Base-by-base conservation (phyloP, 495 filamentous ascomycete genomes). In the Pseudomonodictys pantanalensis region DNA sequence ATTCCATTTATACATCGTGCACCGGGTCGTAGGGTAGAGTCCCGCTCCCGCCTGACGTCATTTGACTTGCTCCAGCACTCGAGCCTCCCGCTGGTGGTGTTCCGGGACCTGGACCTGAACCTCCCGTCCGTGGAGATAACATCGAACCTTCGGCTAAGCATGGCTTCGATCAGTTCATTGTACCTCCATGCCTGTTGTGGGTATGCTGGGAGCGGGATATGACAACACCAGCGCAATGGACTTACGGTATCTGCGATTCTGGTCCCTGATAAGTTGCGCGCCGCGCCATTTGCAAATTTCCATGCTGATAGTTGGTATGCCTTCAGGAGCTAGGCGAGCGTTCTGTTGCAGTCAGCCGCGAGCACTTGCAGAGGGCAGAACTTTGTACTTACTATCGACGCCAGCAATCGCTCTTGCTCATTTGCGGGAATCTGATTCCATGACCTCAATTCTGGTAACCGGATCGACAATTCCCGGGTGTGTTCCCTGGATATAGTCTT, bases 111-210 rank as follows among this genome's bases (percentile, higher is more conserved):
- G n/a, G n/a, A n/a, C n/a, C n/a, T n/a, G n/a, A n/a, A 11, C 28
- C 17, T 29, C n/a, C 33, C 29, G 53, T 44, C 29, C 60, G 45
- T 33, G 23, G 4, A 44, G n/a, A n/a, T n/a, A 64, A 43, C 61
- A 64, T 64, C 17, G 41, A 54, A 35, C 61, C 61, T 64, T 58
- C 54, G 54, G 61, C 61, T 64, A 63, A 57, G 38, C 39, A 53
- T 47, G 52, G 46, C 43, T 54, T 58, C 49, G 39, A 58, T 64
- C 55, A 64, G 61, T 55, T 41, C 24, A 32, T 22, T 54, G 25
- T 48, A 54, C 55, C 53, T 64, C 42, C 55, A 64, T 44, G 28
- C 24, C 11, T 24, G 51, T 46, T 33, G 23, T 26, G 47, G 46
- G 52, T 38, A 15, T 18, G 20, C 35, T 35, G 41, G 55, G 49